A percentile compares a stretch with the other conserved stretches of the same genome.
Evolutionary conservation across 129 eudicot genomes (phyloP).

Genomic region (Scalesia atractyloides): DNA sequence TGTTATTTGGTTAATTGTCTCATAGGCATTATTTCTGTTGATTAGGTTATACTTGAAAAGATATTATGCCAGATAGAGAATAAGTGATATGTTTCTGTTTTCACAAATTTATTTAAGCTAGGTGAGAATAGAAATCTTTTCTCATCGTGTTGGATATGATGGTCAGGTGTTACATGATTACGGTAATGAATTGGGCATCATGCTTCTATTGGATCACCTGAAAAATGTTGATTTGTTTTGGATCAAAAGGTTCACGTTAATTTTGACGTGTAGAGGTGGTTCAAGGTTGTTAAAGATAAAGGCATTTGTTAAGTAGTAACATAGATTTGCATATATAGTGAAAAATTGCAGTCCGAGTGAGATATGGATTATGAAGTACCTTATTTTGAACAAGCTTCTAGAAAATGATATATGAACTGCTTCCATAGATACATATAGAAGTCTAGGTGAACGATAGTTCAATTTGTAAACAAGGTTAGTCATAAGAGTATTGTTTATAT

Average conservation of each 20-base stretch:
- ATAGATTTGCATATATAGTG: conserved; percentile 14
- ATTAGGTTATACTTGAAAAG: background rate
- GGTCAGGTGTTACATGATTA: background rate
- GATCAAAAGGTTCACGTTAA: background rate
- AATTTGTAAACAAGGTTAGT: conserved; percentile 14
- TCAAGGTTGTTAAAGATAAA: background rate
- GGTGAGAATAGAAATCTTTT: background rate
- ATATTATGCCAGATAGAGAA: conserved; percentile 16
- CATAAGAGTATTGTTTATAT: background rate
- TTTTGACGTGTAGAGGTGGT: background rate
- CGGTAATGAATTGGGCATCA: background rate
- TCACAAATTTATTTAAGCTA: background rate
- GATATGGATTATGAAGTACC: conserved; percentile 2
- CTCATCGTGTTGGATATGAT: background rate
- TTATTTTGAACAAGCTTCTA: conserved; percentile 3
- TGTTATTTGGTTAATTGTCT: background rate
- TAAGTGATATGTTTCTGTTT: background rate
- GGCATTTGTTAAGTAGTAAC: conserved; percentile 3
- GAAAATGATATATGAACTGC: background rate
- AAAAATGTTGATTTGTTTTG: conserved; percentile 3
- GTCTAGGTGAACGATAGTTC: background rate
- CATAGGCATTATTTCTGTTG: conserved; percentile 14
- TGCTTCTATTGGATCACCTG: background rate
- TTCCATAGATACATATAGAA: background rate
- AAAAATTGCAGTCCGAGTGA: background rate